Conservation (phyloP, 768 basidiomycete genomes). For the Mrakia blollopis region DNA sequence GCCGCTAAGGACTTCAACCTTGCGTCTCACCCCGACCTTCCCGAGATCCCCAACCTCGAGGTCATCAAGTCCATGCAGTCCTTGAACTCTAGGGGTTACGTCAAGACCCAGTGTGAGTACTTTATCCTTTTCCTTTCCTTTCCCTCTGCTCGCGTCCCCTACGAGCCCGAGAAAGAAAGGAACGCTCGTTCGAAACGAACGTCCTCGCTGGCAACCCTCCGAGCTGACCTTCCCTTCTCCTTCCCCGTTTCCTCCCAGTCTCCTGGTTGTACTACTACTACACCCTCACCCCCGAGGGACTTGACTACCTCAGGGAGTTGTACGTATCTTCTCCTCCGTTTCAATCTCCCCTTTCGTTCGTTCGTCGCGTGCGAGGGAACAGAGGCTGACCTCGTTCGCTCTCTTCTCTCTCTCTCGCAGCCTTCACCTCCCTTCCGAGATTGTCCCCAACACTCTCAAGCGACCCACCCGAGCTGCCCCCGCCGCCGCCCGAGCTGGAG, state of each 20-base stretch:
- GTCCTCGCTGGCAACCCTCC: not conserved
- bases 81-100: conserved; percentile 68
- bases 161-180: not conserved
- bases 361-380: not conserved
- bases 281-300: conserved; percentile 90
- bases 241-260: conserved; percentile 44
- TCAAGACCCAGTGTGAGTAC: conserved; percentile 78
- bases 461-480: conserved; percentile 71
- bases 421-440: conserved; percentile 90
- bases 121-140: not conserved
- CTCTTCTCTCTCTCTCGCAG: conserved; percentile 46
- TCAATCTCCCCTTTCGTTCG: conserved; percentile 37
- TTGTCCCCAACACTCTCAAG: conserved; percentile 96
- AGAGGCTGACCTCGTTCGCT: not conserved
- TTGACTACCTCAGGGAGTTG: conserved; percentile 85
- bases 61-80: conserved; percentile 69
- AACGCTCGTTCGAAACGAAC: not conserved
- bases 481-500: conserved; percentile 67
- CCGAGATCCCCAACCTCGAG: conserved; percentile 60
- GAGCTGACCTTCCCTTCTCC: conserved; percentile 6
- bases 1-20: conserved; percentile 99
- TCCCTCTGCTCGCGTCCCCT: not conserved
- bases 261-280: conserved; percentile 99
- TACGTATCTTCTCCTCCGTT: conserved; percentile 50
- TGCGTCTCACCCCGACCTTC: conserved; percentile 85